Percentiles rank a stretch among this genome's conserved stretches.
These are phyloP conservation scores for Gnetum montanum DNA, from an alignment of 75 land plant genomes.

Conservation along the genomic window DNA sequence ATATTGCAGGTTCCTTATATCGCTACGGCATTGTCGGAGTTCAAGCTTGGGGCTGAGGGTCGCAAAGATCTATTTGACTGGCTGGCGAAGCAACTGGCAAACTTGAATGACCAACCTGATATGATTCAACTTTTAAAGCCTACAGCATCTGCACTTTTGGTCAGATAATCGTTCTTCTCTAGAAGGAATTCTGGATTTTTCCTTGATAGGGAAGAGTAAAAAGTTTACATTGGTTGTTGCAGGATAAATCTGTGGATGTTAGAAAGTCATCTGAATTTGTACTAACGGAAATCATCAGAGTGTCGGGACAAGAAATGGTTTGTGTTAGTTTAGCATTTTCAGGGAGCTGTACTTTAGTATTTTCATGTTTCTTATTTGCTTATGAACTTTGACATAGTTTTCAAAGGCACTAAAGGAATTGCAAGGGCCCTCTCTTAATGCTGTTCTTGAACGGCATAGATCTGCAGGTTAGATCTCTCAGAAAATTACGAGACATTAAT, in stretches of 20 bases:
- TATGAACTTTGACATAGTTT: slow-evolving; percentile 25
- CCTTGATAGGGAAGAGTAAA: neutral
- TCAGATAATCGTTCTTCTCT: slow-evolving; percentile 13
- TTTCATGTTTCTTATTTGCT: too few relatives aligned
- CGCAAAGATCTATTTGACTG: slow-evolving; percentile 97
- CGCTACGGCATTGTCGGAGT: slow-evolving; percentile 50
- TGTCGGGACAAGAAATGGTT: slow-evolving; percentile 72
- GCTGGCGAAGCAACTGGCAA: slow-evolving; percentile 64
- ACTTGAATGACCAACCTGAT: slow-evolving; percentile 49
- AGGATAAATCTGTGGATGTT: slow-evolving; percentile 96
- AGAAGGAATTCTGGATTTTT: neutral
- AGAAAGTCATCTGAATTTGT: slow-evolving; percentile 84
- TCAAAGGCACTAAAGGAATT: slow-evolving; percentile 58
- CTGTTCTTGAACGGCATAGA: slow-evolving; percentile 62
- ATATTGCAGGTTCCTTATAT: slow-evolving; percentile 67
- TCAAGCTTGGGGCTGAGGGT: slow-evolving; percentile 90
- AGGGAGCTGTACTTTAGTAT: neutral
- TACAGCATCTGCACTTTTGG: slow-evolving; percentile 63
- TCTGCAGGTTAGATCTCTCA: too few relatives aligned
- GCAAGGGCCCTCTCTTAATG: slow-evolving; percentile 59
- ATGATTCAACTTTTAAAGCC: slow-evolving; percentile 68
- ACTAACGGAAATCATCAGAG: slow-evolving; percentile 62
- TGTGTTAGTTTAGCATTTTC: neutral
- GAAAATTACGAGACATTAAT: too few relatives aligned
- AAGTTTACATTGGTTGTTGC: too few relatives aligned